phyloP scores from a whole-genome alignment of 805 yeast species.

The Barnettozyma pratensis region DNA sequence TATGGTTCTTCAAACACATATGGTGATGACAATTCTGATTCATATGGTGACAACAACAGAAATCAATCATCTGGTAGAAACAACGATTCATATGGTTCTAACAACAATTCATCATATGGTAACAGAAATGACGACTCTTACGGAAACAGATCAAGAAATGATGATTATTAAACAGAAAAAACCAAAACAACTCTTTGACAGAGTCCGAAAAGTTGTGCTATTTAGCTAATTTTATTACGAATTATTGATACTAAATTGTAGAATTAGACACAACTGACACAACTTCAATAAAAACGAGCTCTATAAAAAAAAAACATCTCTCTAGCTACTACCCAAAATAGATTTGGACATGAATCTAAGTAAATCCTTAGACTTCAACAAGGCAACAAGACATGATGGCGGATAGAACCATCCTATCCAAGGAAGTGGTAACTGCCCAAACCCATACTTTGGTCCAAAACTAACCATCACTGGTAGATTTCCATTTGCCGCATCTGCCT shows the following conservation, averaged over 20 bases:
- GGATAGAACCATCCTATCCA: not conserved
- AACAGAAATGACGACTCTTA: no score
- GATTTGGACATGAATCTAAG: not conserved
- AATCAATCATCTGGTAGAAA: slow-evolving; percentile 6
- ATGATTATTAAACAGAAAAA: no score
- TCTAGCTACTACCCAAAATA: not conserved
- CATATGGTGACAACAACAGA: slow-evolving; percentile 24
- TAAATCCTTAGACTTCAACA: not conserved
- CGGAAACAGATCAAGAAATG: not conserved
- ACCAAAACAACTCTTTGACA: no score
- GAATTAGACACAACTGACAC: no score
- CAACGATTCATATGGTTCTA: slow-evolving; percentile 18
- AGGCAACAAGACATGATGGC: not conserved
- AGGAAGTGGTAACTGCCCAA: not conserved
- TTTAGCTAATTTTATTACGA: no score
- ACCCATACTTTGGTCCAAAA: slow-evolving; percentile 1
- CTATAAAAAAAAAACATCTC: not conserved
- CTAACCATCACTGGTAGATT: not conserved
- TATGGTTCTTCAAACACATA: not conserved
- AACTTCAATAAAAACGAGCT: no score
- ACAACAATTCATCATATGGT: not conserved
- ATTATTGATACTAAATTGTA: no score
- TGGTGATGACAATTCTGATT: not conserved
- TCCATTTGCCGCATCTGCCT: not conserved
- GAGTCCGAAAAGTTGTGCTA: no score